These are phyloP conservation scores for Nigrograna mackinnonii DNA, from an alignment of 2,329 filamentous ascomycete genomes.

Conservation along the genomic window DNA sequence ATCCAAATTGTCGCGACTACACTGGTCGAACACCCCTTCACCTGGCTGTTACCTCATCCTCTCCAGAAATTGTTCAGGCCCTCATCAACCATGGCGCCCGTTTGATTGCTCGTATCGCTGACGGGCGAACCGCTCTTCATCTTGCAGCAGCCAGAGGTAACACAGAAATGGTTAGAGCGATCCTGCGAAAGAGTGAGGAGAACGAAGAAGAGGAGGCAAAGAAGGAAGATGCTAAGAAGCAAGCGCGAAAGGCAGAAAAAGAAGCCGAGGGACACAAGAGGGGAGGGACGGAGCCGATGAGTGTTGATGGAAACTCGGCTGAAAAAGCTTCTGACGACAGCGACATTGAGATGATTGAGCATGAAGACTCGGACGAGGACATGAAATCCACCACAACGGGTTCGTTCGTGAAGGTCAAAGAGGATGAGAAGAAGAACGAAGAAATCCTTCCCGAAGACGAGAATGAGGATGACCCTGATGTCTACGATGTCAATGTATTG, in stretches of 20 bases:
- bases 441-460: constrained; percentile 54
- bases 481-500: constrained; percentile 77
- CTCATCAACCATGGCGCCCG: constrained; percentile 75
- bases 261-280: no score
- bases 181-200: constrained; percentile 73
- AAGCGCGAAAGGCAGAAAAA: constrained; percentile 23
- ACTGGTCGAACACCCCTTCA: constrained; percentile 79
- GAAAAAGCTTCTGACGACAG: constrained; percentile 42
- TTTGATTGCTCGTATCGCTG: constrained; percentile 73
- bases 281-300: constrained; percentile 15
- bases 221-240: constrained; percentile 54
- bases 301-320: constrained; percentile 30
- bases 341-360: constrained; percentile 56
- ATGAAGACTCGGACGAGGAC: constrained; percentile 46
- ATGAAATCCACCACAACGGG: constrained; percentile 56
- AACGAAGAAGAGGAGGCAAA: constrained; percentile 72
- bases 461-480: constrained; percentile 70
- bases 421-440: constrained; percentile 46
- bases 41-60: constrained; percentile 71
- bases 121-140: constrained; percentile 82
- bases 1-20: constrained; percentile 75
- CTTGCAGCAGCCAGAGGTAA: constrained; percentile 74
- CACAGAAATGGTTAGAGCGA: constrained; percentile 68
- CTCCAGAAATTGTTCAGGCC: constrained; percentile 69
- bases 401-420: constrained; percentile 72